Base-by-base conservation (phyloP, 2,329 filamentous ascomycete genomes). In the Xylaria sp. region DNA sequence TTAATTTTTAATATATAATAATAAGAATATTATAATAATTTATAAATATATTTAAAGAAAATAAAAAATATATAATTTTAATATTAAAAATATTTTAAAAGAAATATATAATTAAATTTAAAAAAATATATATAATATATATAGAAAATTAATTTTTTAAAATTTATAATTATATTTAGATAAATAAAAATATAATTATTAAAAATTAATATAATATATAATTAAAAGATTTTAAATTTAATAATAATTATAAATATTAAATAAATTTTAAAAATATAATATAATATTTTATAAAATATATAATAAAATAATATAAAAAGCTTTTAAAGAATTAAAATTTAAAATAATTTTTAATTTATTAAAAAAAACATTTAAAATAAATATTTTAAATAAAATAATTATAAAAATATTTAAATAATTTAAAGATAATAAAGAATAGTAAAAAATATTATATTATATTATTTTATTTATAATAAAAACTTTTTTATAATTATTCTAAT, bases 111-210 rank as follows among this genome's bases (percentile, higher is more conserved):
- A 36, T 20, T 61, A 4, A 51, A 61, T 33, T 20, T 18, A n/a
- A 51, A 61, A 49, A 61, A 61, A 39, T 31, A 15, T 15, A 39
- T 33, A 39, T 59, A 28, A 6, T 18, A 59, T 46, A 59, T 15
- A 5, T 52, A 61, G 39, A 61, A 61, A 18, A 52, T 61, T 20
- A 20, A 61, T 36, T 61, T 61, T 39, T 39, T 61, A 49, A 52
- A 15, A 51, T 61, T 51, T 61, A 61, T 23, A 9, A 61, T 61
- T 51, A 61, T 20, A 2, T 52, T 61, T 18, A 36, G 23, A 52
- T 20, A 52, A 23, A 61, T 61, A 28, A 51, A 61, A 36, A 61
- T 61, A 18, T 61, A 61, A 39, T 12, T 33, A 52, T 61, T 39
- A 36, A 61, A 61, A 61, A 61, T 61, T 52, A 39, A 61, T 18